Percentiles rank a stretch among this genome's conserved stretches.
Evolutionary conservation across 371 early-diverging fungal genomes (phyloP).

Genomic region (Mucor ambiguus): DNA sequence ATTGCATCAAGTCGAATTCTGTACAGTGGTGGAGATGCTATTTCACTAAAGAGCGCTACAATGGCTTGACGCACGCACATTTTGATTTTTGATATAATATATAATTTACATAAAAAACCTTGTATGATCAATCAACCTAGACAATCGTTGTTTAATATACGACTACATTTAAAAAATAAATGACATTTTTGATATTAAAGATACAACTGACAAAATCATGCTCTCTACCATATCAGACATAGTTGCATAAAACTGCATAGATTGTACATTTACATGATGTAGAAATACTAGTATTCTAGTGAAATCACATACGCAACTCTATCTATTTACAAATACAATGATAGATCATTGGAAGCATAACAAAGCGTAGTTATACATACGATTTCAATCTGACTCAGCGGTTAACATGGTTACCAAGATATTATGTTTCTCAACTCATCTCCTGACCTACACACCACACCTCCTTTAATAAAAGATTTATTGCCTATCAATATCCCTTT

Average conservation of each 20-base stretch:
- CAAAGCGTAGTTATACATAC: not conserved
- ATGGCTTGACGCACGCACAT: not conserved
- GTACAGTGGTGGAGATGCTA: not conserved
- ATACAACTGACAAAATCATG: not conserved
- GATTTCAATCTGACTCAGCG: not conserved
- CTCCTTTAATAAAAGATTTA: not conserved
- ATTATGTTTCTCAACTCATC: not conserved
- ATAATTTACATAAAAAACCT: not conserved
- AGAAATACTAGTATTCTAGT: not conserved
- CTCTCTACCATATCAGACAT: not conserved
- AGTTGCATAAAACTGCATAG: not conserved
- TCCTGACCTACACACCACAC: slow-evolving; percentile 1
- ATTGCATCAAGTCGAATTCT: not conserved
- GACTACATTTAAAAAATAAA: not conserved
- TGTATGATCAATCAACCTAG: not conserved
- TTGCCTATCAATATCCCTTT: not conserved
- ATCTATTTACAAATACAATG: not conserved
- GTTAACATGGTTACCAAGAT: not conserved
- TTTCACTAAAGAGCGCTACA: not conserved
- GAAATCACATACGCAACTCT: not conserved
- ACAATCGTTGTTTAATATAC: not conserved
- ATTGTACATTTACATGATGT: not conserved
- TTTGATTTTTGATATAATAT: not conserved
- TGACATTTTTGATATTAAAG: slow-evolving; percentile 1
- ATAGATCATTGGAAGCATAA: not conserved